phyloP scores from a whole-genome alignment of 768 basidiomycete genomes.

The Boletus fagicola region DNA sequence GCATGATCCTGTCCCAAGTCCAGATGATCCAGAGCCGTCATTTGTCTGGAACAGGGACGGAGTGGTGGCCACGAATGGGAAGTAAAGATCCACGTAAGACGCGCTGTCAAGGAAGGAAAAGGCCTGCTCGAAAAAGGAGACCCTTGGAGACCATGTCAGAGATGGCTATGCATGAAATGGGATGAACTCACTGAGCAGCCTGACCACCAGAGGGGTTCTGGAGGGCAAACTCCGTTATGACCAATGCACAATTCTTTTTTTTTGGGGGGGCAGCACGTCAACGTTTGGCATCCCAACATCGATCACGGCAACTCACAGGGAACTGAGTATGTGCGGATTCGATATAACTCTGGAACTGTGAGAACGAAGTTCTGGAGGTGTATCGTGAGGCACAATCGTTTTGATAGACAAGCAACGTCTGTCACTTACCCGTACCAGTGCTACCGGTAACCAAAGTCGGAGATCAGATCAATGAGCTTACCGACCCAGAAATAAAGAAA shows the following conservation, averaged over 20 bases:
- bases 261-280: conserved; percentile 3
- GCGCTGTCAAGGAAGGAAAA: conserved; percentile 34
- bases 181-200: conserved; percentile 27
- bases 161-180: not conserved
- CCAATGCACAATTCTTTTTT: conserved; percentile 20
- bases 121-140: conserved; percentile 34
- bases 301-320: conserved; percentile 17
- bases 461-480: not conserved
- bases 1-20: conserved; percentile 32
- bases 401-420: not conserved
- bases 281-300: not conserved
- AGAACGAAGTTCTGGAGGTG: conserved; percentile 20
- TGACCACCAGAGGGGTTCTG: conserved; percentile 30
- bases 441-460: conserved; percentile 1
- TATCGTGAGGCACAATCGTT: not conserved
- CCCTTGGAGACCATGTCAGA: conserved; percentile 17
- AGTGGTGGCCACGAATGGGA: conserved; percentile 37
- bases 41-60: conserved; percentile 24
- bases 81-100: conserved; percentile 33
- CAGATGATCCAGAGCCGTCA: conserved; percentile 10
- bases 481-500: not conserved
- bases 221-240: conserved; percentile 36
- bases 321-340: conserved; percentile 28
- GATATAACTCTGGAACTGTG: conserved; percentile 28
- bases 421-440: conserved; percentile 31